These are phyloP conservation scores for Claviceps quebecensis DNA, from an alignment of 2,329 filamentous ascomycete species.

Conservation along the genomic window DNA sequence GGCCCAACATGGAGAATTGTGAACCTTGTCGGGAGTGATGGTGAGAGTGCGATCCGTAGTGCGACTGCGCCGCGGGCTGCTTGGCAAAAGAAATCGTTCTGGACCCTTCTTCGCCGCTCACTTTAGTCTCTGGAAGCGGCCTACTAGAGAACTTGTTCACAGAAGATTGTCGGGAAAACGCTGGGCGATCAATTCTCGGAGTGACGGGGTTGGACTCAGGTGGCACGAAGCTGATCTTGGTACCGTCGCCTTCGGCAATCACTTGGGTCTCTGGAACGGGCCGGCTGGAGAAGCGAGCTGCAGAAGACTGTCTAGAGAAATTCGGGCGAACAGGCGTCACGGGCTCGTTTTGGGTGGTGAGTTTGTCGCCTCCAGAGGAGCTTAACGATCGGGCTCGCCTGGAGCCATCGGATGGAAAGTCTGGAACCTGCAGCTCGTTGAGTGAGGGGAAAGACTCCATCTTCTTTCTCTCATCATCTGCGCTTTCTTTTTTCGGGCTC, in stretches of 20 bases:
- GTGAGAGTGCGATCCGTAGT: slow-evolving; percentile 7
- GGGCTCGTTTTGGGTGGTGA: slow-evolving; percentile 8
- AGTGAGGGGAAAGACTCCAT: slow-evolving; percentile 13
- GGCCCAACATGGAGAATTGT: slow-evolving; percentile 15
- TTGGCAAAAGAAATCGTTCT: slow-evolving; percentile 52
- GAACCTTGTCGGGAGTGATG: slow-evolving; percentile 23
- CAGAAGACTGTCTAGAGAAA: slow-evolving; percentile 37
- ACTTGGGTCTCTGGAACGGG: slow-evolving; percentile 59
- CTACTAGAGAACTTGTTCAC: slow-evolving; percentile 47
- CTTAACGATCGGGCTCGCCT: slow-evolving; percentile 13
- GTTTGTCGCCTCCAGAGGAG: slow-evolving; percentile 9
- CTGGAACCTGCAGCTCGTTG: slow-evolving; percentile 7
- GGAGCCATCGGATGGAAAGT: slow-evolving; percentile 2
- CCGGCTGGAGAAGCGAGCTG: slow-evolving; percentile 55
- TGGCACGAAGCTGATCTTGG: slow-evolving; percentile 55
- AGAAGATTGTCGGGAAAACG: slow-evolving; percentile 30
- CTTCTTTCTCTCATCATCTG: background rate
- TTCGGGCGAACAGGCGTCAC: slow-evolving; percentile 26
- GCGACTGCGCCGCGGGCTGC: slow-evolving; percentile 11
- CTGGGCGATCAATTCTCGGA: slow-evolving; percentile 21
- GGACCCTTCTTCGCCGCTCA: slow-evolving; percentile 37
- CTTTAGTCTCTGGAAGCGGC: slow-evolving; percentile 45
- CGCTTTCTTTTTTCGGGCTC: background rate
- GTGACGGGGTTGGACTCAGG: slow-evolving; percentile 12
- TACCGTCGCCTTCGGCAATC: slow-evolving; percentile 43